phyloP scores from a whole-genome alignment of 2,329 filamentous ascomycete genomes.

The Amesomyces nigricolor region DNA sequence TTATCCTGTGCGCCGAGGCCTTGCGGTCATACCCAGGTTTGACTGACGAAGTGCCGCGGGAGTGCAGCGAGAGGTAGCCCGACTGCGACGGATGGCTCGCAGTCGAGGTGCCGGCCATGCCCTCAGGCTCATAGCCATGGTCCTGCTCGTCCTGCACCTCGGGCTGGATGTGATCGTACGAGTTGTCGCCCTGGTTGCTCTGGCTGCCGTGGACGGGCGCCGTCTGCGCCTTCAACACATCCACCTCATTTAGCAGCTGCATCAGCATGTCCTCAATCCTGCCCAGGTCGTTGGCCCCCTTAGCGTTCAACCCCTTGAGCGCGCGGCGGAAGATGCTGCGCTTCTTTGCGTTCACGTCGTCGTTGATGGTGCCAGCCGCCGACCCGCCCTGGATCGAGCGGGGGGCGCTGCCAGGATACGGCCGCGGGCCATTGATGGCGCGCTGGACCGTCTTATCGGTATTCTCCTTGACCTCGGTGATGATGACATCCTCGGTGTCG shows the following conservation, averaged over 20 bases:
- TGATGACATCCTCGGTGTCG: constrained; percentile 83
- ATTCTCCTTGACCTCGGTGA: constrained; percentile 79
- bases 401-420: constrained; percentile 62
- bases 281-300: constrained; percentile 79
- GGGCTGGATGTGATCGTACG: constrained; percentile 62
- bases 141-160: constrained; percentile 62
- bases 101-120: constrained; percentile 68
- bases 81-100: constrained; percentile 69
- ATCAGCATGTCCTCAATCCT: constrained; percentile 90
- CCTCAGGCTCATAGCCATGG: constrained; percentile 77
- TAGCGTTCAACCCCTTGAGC: constrained; percentile 82
- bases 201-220: constrained; percentile 32
- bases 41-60: constrained; percentile 38
- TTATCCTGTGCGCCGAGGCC: constrained; percentile 74
- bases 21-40: constrained; percentile 47
- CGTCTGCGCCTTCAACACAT: constrained; percentile 65
- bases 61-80: constrained; percentile 62
- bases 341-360: constrained; percentile 66
- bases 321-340: constrained; percentile 91
- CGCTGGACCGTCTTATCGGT: constrained; percentile 81
- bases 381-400: constrained; percentile 54
- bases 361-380: constrained; percentile 45
- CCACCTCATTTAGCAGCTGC: constrained; percentile 86
- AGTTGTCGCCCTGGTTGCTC: constrained; percentile 52
- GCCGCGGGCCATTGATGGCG: constrained; percentile 77